Conservation (phyloP, 352 stramenopile species). For the Phytopythium litorale region DNA sequence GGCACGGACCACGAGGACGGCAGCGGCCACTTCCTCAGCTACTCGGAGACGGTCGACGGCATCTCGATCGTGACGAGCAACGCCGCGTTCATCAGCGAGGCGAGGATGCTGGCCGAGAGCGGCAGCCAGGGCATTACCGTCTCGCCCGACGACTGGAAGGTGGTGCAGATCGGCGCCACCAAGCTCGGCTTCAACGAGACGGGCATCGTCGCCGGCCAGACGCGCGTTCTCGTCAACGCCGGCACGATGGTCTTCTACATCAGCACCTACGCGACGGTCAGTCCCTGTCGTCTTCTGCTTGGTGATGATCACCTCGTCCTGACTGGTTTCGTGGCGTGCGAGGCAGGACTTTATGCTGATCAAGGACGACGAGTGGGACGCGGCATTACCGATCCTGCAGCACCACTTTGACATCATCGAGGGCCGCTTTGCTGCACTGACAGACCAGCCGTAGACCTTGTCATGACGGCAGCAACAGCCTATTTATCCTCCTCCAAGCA, state of each 20-base stretch:
- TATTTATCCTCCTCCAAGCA: constrained; percentile 3
- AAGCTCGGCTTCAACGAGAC: constrained; percentile 58
- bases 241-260: constrained; percentile 68
- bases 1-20: neutral
- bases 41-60: constrained; percentile 54
- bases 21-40: constrained; percentile 35
- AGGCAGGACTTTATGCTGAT: constrained; percentile 61
- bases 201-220: constrained; percentile 63
- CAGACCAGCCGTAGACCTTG: constrained; percentile 2
- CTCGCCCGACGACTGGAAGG: constrained; percentile 57
- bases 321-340: neutral
- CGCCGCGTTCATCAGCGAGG: constrained; percentile 31
- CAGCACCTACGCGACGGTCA: constrained; percentile 64
- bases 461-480: neutral
- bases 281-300: constrained; percentile 1
- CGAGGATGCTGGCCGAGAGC: constrained; percentile 24
- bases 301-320: neutral
- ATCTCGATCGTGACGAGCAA: constrained; percentile 60
- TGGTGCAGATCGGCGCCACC: constrained; percentile 60
- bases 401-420: constrained; percentile 41
- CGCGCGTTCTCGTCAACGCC: constrained; percentile 46
- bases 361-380: constrained; percentile 67
- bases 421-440: constrained; percentile 36
- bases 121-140: constrained; percentile 50
- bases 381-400: constrained; percentile 39